These are phyloP conservation scores for Pseudopithomyces maydicus DNA, from an alignment of 2,329 filamentous ascomycete genomes.

Conservation along the genomic window DNA sequence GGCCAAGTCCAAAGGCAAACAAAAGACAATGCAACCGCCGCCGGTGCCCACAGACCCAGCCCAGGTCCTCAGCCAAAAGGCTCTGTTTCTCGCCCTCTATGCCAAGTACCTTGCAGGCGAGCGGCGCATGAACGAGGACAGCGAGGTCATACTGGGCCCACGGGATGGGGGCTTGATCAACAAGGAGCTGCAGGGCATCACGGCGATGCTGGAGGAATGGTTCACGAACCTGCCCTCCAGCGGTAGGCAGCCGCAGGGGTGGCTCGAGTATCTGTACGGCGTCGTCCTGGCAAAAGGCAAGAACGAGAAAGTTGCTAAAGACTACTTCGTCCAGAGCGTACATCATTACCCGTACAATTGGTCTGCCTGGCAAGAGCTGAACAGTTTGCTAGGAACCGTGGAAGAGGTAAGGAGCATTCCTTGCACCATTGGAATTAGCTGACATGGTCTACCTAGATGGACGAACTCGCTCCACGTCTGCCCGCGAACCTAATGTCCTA, in stretches of 20 bases:
- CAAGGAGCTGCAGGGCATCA: conserved; percentile 78
- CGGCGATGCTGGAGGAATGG: conserved; percentile 78
- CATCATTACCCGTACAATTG: conserved; percentile 94
- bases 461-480: conserved; percentile 71
- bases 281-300: conserved; percentile 89
- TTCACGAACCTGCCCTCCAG: conserved; percentile 67
- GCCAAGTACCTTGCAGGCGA: conserved; percentile 92
- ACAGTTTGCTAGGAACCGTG: conserved; percentile 74
- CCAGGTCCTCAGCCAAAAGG: conserved; percentile 78
- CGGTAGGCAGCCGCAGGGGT: conserved; percentile 77
- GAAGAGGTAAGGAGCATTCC: conserved; percentile 69
- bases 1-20: conserved; percentile 56
- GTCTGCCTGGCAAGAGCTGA: conserved; percentile 95
- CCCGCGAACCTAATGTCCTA: conserved; percentile 91
- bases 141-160: conserved; percentile 95
- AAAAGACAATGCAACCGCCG: conserved; percentile 57
- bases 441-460: conserved; percentile 62
- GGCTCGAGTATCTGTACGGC: conserved; percentile 91
- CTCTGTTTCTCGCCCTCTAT: conserved; percentile 89
- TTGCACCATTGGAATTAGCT: conserved; percentile 2
- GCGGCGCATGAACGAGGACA: conserved; percentile 94
- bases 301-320: conserved; percentile 82
- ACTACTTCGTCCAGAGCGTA: conserved; percentile 86
- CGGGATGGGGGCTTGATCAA: conserved; percentile 89
- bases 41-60: conserved; percentile 43